Evolutionary conservation across 805 yeast genomes (phyloP).

Genomic region (Kodamaea kakaduensis): DNA sequence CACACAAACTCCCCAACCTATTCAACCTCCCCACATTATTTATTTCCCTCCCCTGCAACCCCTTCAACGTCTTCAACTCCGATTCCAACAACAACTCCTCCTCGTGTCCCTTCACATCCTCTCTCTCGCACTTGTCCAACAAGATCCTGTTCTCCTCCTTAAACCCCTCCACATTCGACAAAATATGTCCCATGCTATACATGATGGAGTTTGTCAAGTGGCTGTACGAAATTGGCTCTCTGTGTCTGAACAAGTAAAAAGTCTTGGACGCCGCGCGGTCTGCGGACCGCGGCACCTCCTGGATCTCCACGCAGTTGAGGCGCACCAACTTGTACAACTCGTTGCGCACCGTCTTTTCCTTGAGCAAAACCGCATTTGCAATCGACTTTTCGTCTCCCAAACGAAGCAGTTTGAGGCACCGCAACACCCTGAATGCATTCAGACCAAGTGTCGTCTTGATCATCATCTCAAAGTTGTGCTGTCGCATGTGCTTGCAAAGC

Average conservation of each 20-base stretch:
- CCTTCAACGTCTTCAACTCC: conserved; percentile 69
- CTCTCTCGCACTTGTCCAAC: conserved; percentile 78
- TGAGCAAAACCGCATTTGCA: conserved; percentile 69
- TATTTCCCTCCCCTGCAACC: conserved; percentile 55
- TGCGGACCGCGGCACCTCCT: conserved; percentile 87
- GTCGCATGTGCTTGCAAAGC: conserved; percentile 44
- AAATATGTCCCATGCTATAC: conserved; percentile 50
- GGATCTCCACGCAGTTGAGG: conserved; percentile 75
- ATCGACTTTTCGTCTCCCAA: conserved; percentile 83
- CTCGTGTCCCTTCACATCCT: conserved; percentile 84
- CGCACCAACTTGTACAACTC: conserved; percentile 63
- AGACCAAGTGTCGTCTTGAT: conserved; percentile 61
- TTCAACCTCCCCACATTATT: conserved; percentile 50
- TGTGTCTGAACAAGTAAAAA: conserved; percentile 74
- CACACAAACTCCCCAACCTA: conserved; percentile 56
- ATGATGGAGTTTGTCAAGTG: conserved; percentile 40
- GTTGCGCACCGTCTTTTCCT: conserved; percentile 71
- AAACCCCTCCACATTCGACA: conserved; percentile 47
- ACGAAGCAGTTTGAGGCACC: conserved; percentile 67
- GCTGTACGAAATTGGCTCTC: conserved; percentile 32
- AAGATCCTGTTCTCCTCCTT: conserved; percentile 62
- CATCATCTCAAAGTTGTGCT: conserved; percentile 51
- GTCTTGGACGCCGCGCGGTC: conserved; percentile 92
- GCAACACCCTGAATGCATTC: conserved; percentile 65
- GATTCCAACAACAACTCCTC: conserved; percentile 66